Base-by-base conservation (phyloP, 2,329 filamentous ascomycete species). In the Talaromyces sp. region DNA sequence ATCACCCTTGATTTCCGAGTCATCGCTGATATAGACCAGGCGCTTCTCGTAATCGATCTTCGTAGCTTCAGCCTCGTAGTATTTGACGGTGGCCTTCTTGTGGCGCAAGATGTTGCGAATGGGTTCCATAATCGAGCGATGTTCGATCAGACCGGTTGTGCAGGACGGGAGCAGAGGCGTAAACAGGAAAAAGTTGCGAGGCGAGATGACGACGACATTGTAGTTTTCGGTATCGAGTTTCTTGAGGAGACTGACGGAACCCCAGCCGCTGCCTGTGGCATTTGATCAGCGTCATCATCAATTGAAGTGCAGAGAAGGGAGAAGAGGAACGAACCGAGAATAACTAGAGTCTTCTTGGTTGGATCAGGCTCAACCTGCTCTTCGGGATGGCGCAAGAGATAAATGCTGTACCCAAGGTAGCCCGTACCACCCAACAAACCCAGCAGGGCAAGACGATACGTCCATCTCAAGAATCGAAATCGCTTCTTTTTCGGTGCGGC, bases 131-230 rank as follows among this genome's bases (percentile, higher is more conserved):
- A 99, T 99, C 74, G 93, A 98, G 76, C 95, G 92, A 83, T 98
- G 95, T 84, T 99, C 95, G 78, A 99, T 95, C 71, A 92, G 90
- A 72, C 95, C 95, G 68, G 93, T 97, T 59, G 95, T 98, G 81
- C 95, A 99, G 75, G 93, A 98, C 68, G 95, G 95, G 66, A 99
- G 86, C 64, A 99, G 87, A 65, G 95, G 95, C 33, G 95, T 99
- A 85, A 99, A 99, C 70, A 99, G 89, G 88, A 99, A 99, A 86
- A 96, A 99, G 82, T 99, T 99, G 76, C 95, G 91, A 61, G 95
- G 95, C 57, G 95, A 98, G 77, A 99, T 91, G 76, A 99, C 92
- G 75, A 98, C 80, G 78, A 98, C 93, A 78, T 99, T 98, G 86
- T 98, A 99, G 85, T 98, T 96, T 78, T 96, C 91, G 66, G 93